Base-by-base conservation (phyloP, 2,329 filamentous ascomycete species). In the Aureobasidium namibiae region DNA sequence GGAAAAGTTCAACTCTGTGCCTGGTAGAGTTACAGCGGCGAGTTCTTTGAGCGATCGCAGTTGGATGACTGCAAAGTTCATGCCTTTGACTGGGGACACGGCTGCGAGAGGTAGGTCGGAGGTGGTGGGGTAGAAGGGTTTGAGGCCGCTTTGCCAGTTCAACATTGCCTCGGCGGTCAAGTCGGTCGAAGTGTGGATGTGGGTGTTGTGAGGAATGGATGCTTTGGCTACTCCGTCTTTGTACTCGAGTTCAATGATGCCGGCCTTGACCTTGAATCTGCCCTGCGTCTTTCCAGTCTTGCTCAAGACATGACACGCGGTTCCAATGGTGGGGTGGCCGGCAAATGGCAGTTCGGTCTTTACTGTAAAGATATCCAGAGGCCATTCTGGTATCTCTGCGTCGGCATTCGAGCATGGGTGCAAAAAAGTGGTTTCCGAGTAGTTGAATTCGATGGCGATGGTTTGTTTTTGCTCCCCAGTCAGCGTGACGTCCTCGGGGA, bases 51-150 rank as follows among this genome's bases (percentile, higher is more conserved):
- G 71, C 57, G 77, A 79, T 0, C 81, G 76, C 23, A 94, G 75
- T 64, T 82, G 74, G 14, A 88, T 75, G 33, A 89, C 79, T n/a
- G 83, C 72, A 70, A 90, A 91, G 0, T 82, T 82, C 85, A 92
- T 87, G 49, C 88, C 89, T 45, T 82, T 83, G 36, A 90, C 87
- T 46, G 91, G 75, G 44, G 73, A 76, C 11, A 77, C 73, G 13
- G 76, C 64, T 14, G 63, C 68, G 56, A 64, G 59, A 6, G 44
- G 61, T 45, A 65, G 56, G 10, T 58, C 61, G 34, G 38, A n/a
- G n/a, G n/a, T 42, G 34, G 49, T 23, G 3, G 49, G 36, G 4
- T 41, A 33, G 26, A 56, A 46, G 24, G 45, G 31, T 13, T 60
- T 39, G 41, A 79, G 65, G 14, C 52, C 61, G 13, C 73, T 69